Conservation (phyloP, 495 filamentous ascomycete species). For the Mycothermus thermophilus region DNA sequence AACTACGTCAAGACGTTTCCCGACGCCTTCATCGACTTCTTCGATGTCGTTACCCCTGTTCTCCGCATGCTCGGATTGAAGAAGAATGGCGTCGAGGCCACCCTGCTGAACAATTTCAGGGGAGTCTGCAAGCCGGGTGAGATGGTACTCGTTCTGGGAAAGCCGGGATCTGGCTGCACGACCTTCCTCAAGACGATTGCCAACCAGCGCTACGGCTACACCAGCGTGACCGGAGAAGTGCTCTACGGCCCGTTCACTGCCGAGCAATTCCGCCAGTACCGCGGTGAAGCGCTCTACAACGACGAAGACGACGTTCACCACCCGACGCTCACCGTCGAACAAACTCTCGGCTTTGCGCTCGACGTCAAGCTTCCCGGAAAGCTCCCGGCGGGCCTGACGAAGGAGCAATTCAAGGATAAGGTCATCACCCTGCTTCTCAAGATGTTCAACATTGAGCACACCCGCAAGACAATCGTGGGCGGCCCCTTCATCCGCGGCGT, state of each 20-base stretch:
- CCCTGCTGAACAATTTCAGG: constrained; percentile 42
- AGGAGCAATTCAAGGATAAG: constrained; percentile 54
- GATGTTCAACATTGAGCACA: constrained; percentile 84
- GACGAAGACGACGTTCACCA: constrained; percentile 73
- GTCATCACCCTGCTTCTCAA: constrained; percentile 58
- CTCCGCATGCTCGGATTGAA: constrained; percentile 44
- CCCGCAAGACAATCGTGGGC: constrained; percentile 65
- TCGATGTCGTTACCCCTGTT: constrained; percentile 51
- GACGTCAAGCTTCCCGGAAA: constrained; percentile 68
- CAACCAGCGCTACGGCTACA: constrained; percentile 71
- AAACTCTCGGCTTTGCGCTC: constrained; percentile 73
- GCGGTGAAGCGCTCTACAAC: constrained; percentile 78
- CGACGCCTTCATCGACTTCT: constrained; percentile 62
- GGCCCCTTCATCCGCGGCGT: constrained; percentile 70
- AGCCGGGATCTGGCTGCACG: constrained; percentile 77
- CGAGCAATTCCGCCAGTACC: constrained; percentile 47
- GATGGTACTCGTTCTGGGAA: constrained; percentile 80
- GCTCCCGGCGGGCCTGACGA: constrained; percentile 49
- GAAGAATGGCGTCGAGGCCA: constrained; percentile 49
- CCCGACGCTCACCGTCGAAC: constrained; percentile 66
- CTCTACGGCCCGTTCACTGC: constrained; percentile 58
- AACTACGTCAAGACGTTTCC: constrained; percentile 76
- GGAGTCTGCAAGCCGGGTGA: constrained; percentile 59
- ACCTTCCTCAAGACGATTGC: constrained; percentile 77
- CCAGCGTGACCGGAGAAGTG: constrained; percentile 61